Evolutionary conservation across 768 basidiomycete species (phyloP).

Genomic region (Cubamyces lactineus): DNA sequence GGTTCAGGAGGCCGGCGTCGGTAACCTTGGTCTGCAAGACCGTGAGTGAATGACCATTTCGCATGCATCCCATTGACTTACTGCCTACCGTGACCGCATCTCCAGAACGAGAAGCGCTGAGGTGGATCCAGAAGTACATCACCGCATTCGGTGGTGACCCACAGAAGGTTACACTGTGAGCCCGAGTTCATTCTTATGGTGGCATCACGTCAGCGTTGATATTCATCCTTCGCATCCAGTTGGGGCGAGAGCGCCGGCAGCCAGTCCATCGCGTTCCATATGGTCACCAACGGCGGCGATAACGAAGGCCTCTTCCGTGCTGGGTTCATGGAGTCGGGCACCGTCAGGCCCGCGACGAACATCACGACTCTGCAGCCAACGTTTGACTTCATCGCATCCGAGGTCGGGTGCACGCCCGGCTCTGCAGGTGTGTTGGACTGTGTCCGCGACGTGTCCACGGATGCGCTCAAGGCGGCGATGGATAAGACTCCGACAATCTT

Average conservation of each 20-base stretch:
- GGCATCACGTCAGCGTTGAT: too few relatives aligned
- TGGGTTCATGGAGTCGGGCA: constrained; percentile 26
- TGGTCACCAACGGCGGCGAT: constrained; percentile 27
- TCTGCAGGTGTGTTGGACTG: constrained; percentile 43
- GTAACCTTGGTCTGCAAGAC: constrained; percentile 44
- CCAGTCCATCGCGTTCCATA: constrained; percentile 25
- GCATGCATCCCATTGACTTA: background rate
- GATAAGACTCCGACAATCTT: constrained; percentile 36
- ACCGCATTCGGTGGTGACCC: constrained; percentile 42
- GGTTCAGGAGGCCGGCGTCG: constrained; percentile 25
- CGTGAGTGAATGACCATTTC: constrained; percentile 17
- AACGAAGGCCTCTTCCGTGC: constrained; percentile 28
- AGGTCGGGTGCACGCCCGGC: constrained; percentile 39
- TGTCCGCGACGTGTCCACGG: constrained; percentile 43
- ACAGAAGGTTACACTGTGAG: constrained; percentile 40
- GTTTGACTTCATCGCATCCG: constrained; percentile 44
- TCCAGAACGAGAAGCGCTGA: constrained; percentile 41
- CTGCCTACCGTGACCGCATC: background rate
- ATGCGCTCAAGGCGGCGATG: constrained; percentile 35
- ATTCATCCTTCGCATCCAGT: background rate
- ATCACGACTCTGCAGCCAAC: constrained; percentile 10
- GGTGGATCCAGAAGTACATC: constrained; percentile 37
- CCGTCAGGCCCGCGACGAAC: constrained; percentile 5
- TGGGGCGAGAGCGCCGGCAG: constrained; percentile 32
- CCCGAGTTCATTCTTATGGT: too few relatives aligned